Evolutionary conservation across 1,284 basidiomycete species (phyloP).

Genomic region (Macrocystidia cucumis): DNA sequence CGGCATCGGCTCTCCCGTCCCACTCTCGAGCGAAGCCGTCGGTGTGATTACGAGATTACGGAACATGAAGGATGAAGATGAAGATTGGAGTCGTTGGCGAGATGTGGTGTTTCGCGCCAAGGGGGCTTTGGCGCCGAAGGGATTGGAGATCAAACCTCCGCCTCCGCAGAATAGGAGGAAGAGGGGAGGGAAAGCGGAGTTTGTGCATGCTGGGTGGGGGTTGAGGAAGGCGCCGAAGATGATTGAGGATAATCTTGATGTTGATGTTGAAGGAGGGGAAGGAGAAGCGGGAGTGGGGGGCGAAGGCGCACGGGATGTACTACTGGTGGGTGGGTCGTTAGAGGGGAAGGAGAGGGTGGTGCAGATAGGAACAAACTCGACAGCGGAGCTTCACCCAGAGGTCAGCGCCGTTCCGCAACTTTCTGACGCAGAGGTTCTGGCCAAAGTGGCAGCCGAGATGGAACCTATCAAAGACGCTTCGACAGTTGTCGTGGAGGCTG

Average conservation of each 20-base stretch:
- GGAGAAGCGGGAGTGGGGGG: not conserved
- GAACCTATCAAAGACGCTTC: slow-evolving; percentile 21
- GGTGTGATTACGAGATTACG: slow-evolving; percentile 78
- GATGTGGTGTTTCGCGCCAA: slow-evolving; percentile 78
- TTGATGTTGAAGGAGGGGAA: not conserved
- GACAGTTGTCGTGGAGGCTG: slow-evolving; percentile 22
- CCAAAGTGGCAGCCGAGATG: slow-evolving; percentile 28
- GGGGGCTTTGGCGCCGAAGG: slow-evolving; percentile 44
- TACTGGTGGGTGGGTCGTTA: not conserved
- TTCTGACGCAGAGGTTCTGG: slow-evolving; percentile 35
- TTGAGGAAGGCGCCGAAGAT: slow-evolving; percentile 7
- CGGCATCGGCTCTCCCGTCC: slow-evolving; percentile 85
- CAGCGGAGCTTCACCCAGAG: slow-evolving; percentile 7
- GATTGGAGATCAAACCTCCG: slow-evolving; percentile 38
- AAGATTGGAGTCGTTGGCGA: slow-evolving; percentile 88
- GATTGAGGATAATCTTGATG: slow-evolving; percentile 2
- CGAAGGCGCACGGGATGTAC: slow-evolving; percentile 7
- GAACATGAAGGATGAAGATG: slow-evolving; percentile 88
- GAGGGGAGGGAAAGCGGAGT: slow-evolving; percentile 48
- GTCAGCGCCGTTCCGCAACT: slow-evolving; percentile 26
- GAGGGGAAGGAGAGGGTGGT: not conserved
- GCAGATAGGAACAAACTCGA: not conserved
- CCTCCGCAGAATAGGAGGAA: slow-evolving; percentile 52
- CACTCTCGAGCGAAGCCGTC: slow-evolving; percentile 80
- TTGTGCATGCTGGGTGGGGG: slow-evolving; percentile 18